Conservation (phyloP, 208 protist species). For the Leishmania aethiopica region DNA sequence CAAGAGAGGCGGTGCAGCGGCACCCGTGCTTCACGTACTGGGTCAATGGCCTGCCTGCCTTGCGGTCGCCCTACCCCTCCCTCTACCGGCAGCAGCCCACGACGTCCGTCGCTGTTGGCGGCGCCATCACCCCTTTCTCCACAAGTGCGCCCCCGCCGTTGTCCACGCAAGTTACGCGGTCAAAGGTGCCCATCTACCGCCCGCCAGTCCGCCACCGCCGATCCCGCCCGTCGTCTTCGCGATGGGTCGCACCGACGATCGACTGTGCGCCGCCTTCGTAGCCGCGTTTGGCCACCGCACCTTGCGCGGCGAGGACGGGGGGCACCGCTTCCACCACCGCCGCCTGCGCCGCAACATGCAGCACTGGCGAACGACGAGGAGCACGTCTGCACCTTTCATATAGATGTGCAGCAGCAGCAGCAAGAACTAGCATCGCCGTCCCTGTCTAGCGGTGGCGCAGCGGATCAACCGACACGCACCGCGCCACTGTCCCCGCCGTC, state of each 20-base stretch:
- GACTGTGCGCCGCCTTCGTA: slow-evolving; percentile 73
- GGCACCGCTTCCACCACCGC: slow-evolving; percentile 61
- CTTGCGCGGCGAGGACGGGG: slow-evolving; percentile 68
- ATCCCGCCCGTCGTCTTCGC: slow-evolving; percentile 20
- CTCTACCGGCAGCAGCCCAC: slow-evolving; percentile 3
- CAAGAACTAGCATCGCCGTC: neutral
- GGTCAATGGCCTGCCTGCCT: neutral
- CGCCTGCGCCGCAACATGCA: slow-evolving; percentile 61
- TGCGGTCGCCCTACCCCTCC: slow-evolving; percentile 8
- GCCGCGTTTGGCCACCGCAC: slow-evolving; percentile 72
- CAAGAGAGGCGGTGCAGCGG: slow-evolving; percentile 13
- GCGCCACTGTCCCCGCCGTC: neutral
- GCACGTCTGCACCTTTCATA: slow-evolving; percentile 44
- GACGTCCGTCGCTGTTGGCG: neutral
- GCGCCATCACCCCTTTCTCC: neutral
- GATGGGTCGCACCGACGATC: slow-evolving; percentile 53
- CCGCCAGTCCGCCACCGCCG: slow-evolving; percentile 8
- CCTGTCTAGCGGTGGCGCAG: neutral
- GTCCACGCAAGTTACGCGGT: neutral
- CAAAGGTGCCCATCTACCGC: slow-evolving; percentile 17
- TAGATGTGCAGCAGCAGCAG: slow-evolving; percentile 27
- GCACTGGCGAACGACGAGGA: slow-evolving; percentile 36
- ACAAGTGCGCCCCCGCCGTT: slow-evolving; percentile 9
- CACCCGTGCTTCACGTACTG: slow-evolving; percentile 32
- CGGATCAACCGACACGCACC: too few relatives aligned